phyloP scores from a whole-genome alignment of 148 eudicot genomes.

The Rhododendron mucronatum region DNA sequence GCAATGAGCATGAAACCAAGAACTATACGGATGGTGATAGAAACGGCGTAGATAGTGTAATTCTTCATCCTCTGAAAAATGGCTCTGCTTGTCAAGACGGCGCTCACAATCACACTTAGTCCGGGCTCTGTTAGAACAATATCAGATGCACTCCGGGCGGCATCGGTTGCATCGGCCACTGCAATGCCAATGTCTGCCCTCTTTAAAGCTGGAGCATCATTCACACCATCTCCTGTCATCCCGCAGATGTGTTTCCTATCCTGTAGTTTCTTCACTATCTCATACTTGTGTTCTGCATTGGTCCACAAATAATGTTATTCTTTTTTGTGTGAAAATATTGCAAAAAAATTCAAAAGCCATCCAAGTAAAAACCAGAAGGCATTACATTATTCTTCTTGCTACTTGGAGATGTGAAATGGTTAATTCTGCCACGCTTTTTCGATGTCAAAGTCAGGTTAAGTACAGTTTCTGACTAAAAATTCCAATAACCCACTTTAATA shows the following conservation, averaged over 20 bases:
- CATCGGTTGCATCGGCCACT: conserved; percentile 87
- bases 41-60: conserved; percentile 71
- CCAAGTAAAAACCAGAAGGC: neutral
- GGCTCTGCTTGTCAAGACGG: conserved; percentile 67
- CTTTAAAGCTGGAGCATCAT: conserved; percentile 80
- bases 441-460: neutral
- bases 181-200: conserved; percentile 81
- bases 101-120: conserved; percentile 71
- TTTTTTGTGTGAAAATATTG: neutral
- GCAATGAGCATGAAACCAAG: conserved; percentile 67
- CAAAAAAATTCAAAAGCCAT: neutral
- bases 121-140: conserved; percentile 81
- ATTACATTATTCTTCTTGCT: neutral
- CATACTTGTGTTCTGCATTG: conserved; percentile 70
- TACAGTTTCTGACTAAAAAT: neutral
- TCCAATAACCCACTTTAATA: neutral
- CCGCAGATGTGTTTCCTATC: conserved; percentile 82
- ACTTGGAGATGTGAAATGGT: neutral
- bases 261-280: conserved; percentile 80
- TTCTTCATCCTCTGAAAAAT: conserved; percentile 83
- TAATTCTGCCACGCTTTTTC: neutral
- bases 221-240: conserved; percentile 86
- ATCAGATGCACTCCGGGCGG: conserved; percentile 83
- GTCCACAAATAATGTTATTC: neutral
- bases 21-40: conserved; percentile 74